These are phyloP conservation scores for Podaxis rugospora DNA, from an alignment of 768 basidiomycete genomes.

Conservation along the genomic window DNA sequence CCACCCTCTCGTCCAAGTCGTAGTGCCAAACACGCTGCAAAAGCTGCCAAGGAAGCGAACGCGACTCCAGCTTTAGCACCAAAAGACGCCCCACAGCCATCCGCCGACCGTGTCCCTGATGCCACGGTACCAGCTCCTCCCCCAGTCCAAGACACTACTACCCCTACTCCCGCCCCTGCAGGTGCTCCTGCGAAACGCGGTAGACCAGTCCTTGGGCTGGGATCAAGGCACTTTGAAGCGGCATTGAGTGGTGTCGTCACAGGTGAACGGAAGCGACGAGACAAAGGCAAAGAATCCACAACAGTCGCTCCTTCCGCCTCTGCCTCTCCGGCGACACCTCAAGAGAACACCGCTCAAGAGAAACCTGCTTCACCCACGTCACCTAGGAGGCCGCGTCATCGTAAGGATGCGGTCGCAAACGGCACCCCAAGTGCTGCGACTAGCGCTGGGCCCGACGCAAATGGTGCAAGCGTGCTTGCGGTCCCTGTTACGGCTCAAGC, in stretches of 20 bases:
- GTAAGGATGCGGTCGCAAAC: slow-evolving; percentile 17
- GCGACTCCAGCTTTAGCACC: slow-evolving; percentile 11
- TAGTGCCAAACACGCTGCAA: slow-evolving; percentile 12
- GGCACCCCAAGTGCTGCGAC: slow-evolving; percentile 2
- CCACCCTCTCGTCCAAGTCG: slow-evolving; percentile 1
- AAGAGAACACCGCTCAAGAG: slow-evolving; percentile 15
- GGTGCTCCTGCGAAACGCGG: slow-evolving; percentile 31
- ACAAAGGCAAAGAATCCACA: slow-evolving; percentile 19
- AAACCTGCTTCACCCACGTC: slow-evolving; percentile 16
- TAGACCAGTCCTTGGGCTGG: slow-evolving; percentile 60
- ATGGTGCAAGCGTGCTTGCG: slow-evolving; percentile 5
- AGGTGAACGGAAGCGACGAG: slow-evolving; percentile 20
- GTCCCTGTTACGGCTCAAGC: not conserved
- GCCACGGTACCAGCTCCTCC: slow-evolving; percentile 12
- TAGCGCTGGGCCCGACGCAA: slow-evolving; percentile 5
- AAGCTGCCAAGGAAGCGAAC: slow-evolving; percentile 12
- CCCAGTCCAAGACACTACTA: slow-evolving; percentile 1
- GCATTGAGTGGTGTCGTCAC: slow-evolving; percentile 56
- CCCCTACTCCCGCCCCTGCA: slow-evolving; percentile 9
- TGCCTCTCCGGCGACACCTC: slow-evolving; percentile 7
- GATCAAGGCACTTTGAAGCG: slow-evolving; percentile 67
- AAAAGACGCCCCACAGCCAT: slow-evolving; percentile 6
- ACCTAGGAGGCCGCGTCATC: slow-evolving; percentile 17
- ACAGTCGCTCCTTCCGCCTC: slow-evolving; percentile 5
- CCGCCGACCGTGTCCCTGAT: slow-evolving; percentile 6